phyloP scores from a whole-genome alignment of 2,329 filamentous ascomycete species.

The Arthrobotrys megalospora region DNA sequence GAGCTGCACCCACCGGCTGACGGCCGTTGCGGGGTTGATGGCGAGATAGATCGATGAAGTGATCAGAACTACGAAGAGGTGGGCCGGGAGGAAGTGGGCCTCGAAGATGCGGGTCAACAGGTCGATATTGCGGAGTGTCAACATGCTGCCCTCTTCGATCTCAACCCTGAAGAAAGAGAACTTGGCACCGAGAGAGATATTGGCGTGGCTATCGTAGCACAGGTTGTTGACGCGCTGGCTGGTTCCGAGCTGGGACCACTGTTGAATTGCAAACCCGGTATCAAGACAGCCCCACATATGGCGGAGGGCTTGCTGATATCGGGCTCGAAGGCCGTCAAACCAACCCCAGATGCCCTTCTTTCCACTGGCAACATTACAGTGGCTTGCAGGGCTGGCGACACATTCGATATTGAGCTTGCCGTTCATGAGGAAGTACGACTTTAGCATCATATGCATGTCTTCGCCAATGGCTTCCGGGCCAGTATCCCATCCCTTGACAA shows the following conservation, averaged over 20 bases:
- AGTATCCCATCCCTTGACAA: slow-evolving; percentile 80
- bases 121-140: slow-evolving; percentile 69
- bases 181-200: slow-evolving; percentile 67
- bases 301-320: slow-evolving; percentile 80
- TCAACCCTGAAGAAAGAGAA: slow-evolving; percentile 41
- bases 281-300: slow-evolving; percentile 84
- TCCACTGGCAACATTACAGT: slow-evolving; percentile 78
- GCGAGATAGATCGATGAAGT: slow-evolving; percentile 75
- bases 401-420: slow-evolving; percentile 77
- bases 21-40: slow-evolving; percentile 70
- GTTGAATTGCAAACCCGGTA: slow-evolving; percentile 76
- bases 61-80: slow-evolving; percentile 77
- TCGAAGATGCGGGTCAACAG: slow-evolving; percentile 80
- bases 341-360: slow-evolving; percentile 73
- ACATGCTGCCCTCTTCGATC: slow-evolving; percentile 52
- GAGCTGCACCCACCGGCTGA: slow-evolving; percentile 72
- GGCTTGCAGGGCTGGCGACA: slow-evolving; percentile 79
- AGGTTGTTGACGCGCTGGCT: slow-evolving; percentile 73
- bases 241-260: slow-evolving; percentile 74
- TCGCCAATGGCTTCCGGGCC: slow-evolving; percentile 81
- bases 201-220: slow-evolving; percentile 74
- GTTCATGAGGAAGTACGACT: slow-evolving; percentile 82
- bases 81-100: slow-evolving; percentile 79
- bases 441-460: slow-evolving; percentile 83
- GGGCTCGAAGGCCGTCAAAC: slow-evolving; percentile 74